Conservation (phyloP, 2,329 filamentous ascomycete genomes). For the Pseudogymnoascus sp. region DNA sequence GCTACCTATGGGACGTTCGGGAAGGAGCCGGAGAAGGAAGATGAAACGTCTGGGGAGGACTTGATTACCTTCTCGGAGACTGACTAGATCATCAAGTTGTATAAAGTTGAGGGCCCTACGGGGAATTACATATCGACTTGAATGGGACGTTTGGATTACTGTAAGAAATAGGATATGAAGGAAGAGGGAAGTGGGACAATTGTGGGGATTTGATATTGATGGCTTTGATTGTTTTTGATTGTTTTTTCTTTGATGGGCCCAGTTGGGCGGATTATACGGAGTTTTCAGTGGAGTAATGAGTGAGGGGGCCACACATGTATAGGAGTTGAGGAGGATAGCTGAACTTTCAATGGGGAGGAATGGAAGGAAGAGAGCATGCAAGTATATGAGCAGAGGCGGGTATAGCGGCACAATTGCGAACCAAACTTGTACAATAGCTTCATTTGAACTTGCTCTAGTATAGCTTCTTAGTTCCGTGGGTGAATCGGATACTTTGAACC, state of each 20-base stretch:
- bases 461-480: neutral
- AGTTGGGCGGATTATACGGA: neutral
- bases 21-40: neutral
- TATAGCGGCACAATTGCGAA: neutral
- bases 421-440: neutral
- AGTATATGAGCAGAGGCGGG: neutral
- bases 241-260: neutral
- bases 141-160: constrained; percentile 3
- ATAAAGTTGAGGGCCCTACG: neutral
- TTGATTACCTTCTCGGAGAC: neutral
- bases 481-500: neutral
- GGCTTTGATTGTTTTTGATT: neutral
- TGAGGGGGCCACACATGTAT: neutral
- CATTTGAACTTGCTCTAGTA: neutral
- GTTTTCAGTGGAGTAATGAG: neutral
- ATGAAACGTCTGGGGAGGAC: neutral
- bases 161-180: neutral
- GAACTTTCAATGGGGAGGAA: neutral
- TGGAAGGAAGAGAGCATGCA: neutral
- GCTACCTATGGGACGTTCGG: neutral
- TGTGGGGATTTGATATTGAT: neutral
- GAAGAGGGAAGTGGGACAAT: neutral
- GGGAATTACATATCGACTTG: neutral
- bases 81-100: neutral
- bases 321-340: neutral